Evolutionary conservation across 2,329 filamentous ascomycete species (phyloP), one percentile per base, ranked within the genome.

Genomic region (Sporothrix sp.): DNA sequence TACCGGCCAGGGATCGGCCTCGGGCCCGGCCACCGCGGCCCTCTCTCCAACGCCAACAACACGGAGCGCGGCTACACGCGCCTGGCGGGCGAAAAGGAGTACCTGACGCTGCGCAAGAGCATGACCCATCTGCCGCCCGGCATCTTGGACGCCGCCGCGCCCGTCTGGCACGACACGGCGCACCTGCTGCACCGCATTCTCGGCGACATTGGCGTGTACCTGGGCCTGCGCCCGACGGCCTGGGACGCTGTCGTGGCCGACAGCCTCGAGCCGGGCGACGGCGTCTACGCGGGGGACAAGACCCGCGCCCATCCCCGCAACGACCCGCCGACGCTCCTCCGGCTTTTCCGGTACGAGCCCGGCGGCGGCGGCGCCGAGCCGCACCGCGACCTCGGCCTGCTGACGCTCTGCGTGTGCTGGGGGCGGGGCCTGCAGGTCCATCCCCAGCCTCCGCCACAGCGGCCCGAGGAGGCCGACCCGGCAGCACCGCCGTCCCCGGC

Each of bases 271-370:
- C 53, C 52, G 20, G 33, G 46, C 30, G 36, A 42, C 16, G 16
- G 33, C 27, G 37, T 16, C 7, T 36, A 45, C 45, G 25, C 25
- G 25, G 25, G 6, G 6, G 25, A 28, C 6, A 28, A 28, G 6
- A n/a, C n/a, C n/a, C n/a, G n/a, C n/a, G n/a, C n/a, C 32, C 40
- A 46, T 25, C 51, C 51, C 11, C 51, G 46, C 20, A n/a, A 56
- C 44, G 56, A 58, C 48, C 55, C 58, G 25, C 56, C 58, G 7
- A 56, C 58, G 11, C 50, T 59, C 45, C 47, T 58, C 51, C 56
- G 58, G 3, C 50, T 59, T 6, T 59, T 59, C 40, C 54, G 57
- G 30, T 59, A 59, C 40, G 57, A 54, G 23, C 54, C 54, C 11
- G 52, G 53, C 25, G 56, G 55, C 7, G 57, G 56, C 25, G 52